Conservation (phyloP, 2,329 filamentous ascomycete genomes). For the Akanthomyces muscarius region DNA sequence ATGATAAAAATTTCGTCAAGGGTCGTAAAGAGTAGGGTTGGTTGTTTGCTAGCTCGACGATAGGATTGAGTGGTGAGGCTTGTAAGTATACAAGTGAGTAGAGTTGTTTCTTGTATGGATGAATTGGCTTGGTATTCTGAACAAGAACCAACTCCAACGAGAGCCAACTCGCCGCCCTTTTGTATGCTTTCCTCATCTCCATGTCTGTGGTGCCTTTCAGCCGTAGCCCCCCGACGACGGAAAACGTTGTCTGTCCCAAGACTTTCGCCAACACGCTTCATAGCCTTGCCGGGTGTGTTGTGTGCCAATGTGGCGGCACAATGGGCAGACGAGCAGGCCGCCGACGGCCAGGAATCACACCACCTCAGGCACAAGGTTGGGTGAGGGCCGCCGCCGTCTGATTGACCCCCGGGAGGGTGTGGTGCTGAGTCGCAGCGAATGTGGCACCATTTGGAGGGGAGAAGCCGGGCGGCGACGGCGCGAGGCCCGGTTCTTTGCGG, state of each 20-base stretch:
- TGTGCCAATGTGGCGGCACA: not conserved
- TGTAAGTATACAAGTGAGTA: constrained; percentile 11
- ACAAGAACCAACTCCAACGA: not conserved
- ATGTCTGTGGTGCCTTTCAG: too few species aligned
- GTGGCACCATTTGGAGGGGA: constrained; percentile 9
- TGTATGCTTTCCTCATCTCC: not conserved
- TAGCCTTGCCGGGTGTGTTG: not conserved
- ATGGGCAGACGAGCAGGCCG: constrained; percentile 2
- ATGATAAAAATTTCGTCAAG: constrained; percentile 15
- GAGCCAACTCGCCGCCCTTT: too few species aligned
- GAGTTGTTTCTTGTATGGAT: constrained; percentile 14
- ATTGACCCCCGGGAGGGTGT: not conserved
- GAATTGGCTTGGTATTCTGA: constrained; percentile 23
- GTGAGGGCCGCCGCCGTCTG: too few species aligned
- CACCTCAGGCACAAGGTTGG: not conserved
- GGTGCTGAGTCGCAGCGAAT: constrained; percentile 4
- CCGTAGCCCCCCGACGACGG: not conserved
- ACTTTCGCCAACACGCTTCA: not conserved
- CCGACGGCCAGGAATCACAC: constrained; percentile 10
- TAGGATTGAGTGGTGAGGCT: constrained; percentile 16
- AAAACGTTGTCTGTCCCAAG: too few species aligned
- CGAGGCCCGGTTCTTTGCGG: constrained; percentile 5
- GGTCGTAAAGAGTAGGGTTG: constrained; percentile 18
- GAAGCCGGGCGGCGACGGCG: not conserved
- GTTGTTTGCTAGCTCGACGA: constrained; percentile 15